Base-by-base conservation (phyloP, 2,329 filamentous ascomycete species). In the Alternaria viburni region DNA sequence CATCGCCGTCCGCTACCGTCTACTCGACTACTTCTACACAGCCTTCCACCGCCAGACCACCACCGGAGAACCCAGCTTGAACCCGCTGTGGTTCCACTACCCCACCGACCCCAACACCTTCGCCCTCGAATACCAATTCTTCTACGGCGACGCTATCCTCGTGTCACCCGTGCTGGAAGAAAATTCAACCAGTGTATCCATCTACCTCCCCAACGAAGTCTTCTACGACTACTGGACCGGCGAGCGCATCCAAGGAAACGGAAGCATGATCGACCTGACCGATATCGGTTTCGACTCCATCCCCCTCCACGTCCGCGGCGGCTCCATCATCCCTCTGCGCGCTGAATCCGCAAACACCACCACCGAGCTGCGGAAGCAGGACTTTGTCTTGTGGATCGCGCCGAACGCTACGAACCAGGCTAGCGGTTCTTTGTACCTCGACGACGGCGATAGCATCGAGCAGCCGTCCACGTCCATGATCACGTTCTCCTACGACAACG, bases 21-120 rank as follows among this genome's bases (percentile, higher is more conserved):
- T 94, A 15, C 83, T 94, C 5, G 91, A 93, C 72, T 93, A 93
- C 80, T 84, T 93, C 64, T 93, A 93, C 82, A 93, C 91, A 2
- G 87, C 89, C 2, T 84, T 92, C 74, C 83, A 89, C 72, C 79
- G 81, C 55, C 86, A 91, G 77, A 85, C 83, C 25, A 69, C 82
- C 17, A 86, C 86, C 30, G 91, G 91, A 28, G 84, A 85, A 4
- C 90, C 92, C 0, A 80, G 88, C 50, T 78, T 93, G 25, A 88
- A 87, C 68, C 91, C 91, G 0, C 77, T 93, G 61, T 92, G 91
- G 79, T 94, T 89, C 81, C 77, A 87, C 41, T 94, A 93, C 75
- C 91, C 87, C 0, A 66, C 80, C 10, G 87, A 89, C 61, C 64
- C 73, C 9, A 83, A 85, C 63, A 85, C 85, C 0, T 86, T 86